Base-by-base conservation (phyloP, 2,329 filamentous ascomycete genomes). In the Colletotrichum eremochloae region DNA sequence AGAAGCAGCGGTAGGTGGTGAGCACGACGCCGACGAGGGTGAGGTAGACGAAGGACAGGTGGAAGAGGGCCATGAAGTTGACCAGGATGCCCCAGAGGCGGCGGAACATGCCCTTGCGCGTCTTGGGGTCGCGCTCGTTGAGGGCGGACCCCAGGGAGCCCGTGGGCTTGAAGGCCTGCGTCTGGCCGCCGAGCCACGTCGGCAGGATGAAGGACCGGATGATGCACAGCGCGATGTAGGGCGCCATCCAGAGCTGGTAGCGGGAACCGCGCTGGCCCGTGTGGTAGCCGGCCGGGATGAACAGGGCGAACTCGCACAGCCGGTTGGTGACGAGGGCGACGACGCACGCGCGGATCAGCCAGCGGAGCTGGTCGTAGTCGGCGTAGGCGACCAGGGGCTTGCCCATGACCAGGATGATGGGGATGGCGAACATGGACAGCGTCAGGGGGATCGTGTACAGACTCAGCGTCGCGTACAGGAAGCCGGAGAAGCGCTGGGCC, bases 171-270 rank as follows among this genome's bases (percentile, higher is more conserved):
- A 91, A 91, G 29, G 86, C 88, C 78, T 88, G 86, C 0, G 85
- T 79, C 76, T 88, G 84, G 29, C 88, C 89, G 20, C 89, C 90
- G 20, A 91, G 85, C 88, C 88, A 90, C 9, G 77, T 84, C 36
- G 89, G 89, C 3, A 91, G 82, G 18, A 90, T 75, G 76, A 91
- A 91, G 1, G 88, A 85, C 3, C 88, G 87, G 63, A 90, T 79
- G 66, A 91, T 85, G 75, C 86, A 88, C 14, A 89, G 81, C 0
- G 88, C 87, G 72, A 90, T 88, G 79, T 90, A 91, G 0, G 89
- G 88, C 8, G 88, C 85, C 88, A 91, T 91, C 88, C 89, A 91
- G 38, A 91, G 81, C 78, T 89, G 86, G 74, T 87, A 87, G 5
- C 87, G 83, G 2, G 85, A 84, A 50, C 87, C 87, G 66, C 88